Evolutionary conservation across 805 yeast species (phyloP).

Genomic region (Pichia ethanolica): DNA sequence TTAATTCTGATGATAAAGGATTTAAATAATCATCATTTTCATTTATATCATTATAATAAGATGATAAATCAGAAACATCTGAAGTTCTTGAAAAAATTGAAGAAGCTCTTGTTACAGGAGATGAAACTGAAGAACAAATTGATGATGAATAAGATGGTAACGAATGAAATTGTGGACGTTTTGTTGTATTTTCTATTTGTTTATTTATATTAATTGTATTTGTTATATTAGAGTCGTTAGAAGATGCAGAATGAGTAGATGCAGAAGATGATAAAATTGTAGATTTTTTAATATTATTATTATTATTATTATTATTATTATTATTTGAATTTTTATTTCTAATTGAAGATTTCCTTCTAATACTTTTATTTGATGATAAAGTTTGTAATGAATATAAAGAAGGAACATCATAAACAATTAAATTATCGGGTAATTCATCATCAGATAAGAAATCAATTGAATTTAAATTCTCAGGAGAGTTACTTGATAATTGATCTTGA

Average conservation of each 20-base stretch:
- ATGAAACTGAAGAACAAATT: constrained; percentile 17
- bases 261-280: neutral
- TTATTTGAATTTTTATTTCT: constrained; percentile 3
- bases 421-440: constrained; percentile 46
- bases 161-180: neutral
- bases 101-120: constrained; percentile 36
- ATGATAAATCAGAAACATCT: constrained; percentile 22
- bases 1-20: constrained; percentile 30
- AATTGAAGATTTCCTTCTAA: constrained; percentile 7
- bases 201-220: constrained; percentile 7
- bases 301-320: too few species aligned
- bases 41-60: constrained; percentile 7
- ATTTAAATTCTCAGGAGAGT: constrained; percentile 14
- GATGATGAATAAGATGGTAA: neutral
- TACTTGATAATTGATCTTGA: constrained; percentile 7
- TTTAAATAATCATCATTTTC: constrained; percentile 14
- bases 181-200: constrained; percentile 5
- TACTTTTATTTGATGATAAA: constrained; percentile 22
- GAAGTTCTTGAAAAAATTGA: constrained; percentile 36
- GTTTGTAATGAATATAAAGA: constrained; percentile 45
- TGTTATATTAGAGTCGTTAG: neutral
- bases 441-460: constrained; percentile 37
- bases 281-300: neutral
- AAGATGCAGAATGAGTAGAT: neutral
- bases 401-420: constrained; percentile 58